Evolutionary conservation across 352 stramenopile genomes (phyloP), one percentile per base, ranked within the genome.

Genomic region (Globisporangium emineosum): DNA sequence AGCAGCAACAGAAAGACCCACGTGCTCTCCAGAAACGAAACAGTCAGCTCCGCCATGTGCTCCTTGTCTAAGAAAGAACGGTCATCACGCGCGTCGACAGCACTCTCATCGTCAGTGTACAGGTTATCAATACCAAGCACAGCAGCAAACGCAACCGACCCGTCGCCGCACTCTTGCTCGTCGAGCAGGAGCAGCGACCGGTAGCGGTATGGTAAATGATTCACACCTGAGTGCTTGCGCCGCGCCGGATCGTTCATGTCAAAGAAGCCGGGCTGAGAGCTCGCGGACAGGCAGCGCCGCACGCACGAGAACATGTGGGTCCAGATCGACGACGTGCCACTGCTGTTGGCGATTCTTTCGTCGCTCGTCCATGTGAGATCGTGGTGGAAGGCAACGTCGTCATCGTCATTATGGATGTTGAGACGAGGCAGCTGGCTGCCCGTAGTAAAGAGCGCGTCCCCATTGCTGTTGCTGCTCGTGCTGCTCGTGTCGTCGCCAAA

Each of bases 1-100:
- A 92, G 66, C 13, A 94, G 49, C 25, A 92, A 62, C 54, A 94
- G 67, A 55, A 88, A 83, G 21, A 92, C 77, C 85, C 85, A 93
- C 53, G 79, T 88, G 67, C 85, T 91, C 61, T 89, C 72, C 37
- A 91, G 62, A 42, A 92, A 76, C 37, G 74, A 86, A 27, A 68
- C 62, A 6, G 75, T 78, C 32, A 82, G 63, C 55, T 69, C 67
- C 15, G 71, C 58, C 70, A 83, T 75, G 17, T 79, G 79, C 62
- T 86, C 75, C n/a, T 73, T 74, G 58, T 86, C 78, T 70, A 76
- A 47, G 40, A 80, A 68, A 40, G 32, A 27, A 64, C 35, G 56
- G 42, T 40, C 67, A 70, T 40, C 67, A 70, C 30, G 62, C 68
- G 51, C 59, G 65, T 53, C 66, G 68, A 35, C 66, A 73, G 21